Evolutionary conservation across 2,329 filamentous ascomycete genomes (phyloP).

Genomic region (Aureobasidium musti): DNA sequence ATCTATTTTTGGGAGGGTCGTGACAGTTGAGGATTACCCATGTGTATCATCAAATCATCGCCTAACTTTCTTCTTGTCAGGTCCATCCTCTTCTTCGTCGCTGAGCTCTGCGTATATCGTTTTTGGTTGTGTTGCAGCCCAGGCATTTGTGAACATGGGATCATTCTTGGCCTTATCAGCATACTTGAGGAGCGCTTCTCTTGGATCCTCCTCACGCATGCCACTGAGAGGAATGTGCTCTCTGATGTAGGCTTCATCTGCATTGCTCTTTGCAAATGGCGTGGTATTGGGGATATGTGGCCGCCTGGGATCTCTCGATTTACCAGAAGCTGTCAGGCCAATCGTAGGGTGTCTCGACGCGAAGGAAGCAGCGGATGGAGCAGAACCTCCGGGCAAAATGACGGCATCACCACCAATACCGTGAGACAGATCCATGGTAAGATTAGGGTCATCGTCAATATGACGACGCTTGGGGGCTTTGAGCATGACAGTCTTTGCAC

Average conservation of each 20-base stretch:
- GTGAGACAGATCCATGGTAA: conserved; percentile 79
- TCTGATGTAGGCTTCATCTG: conserved; percentile 85
- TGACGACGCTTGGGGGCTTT: conserved; percentile 93
- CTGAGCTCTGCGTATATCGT: conserved; percentile 88
- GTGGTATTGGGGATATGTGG: conserved; percentile 84
- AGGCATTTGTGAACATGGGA: conserved; percentile 91
- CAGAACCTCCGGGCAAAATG: conserved; percentile 56
- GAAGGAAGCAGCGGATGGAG: conserved; percentile 48
- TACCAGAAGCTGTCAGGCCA: conserved; percentile 76
- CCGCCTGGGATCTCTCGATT: conserved; percentile 74
- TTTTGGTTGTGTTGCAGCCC: conserved; percentile 87
- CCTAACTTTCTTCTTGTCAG: conserved; percentile 61
- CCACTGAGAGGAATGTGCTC: conserved; percentile 84
- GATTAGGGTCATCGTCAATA: conserved; percentile 85
- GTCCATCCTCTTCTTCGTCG: conserved; percentile 74
- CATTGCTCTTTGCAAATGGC: conserved; percentile 86
- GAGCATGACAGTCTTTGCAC: conserved; percentile 86
- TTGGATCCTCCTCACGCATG: conserved; percentile 94
- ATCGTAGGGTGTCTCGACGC: conserved; percentile 66
- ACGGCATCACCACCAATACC: conserved; percentile 84
- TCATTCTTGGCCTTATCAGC: conserved; percentile 90
- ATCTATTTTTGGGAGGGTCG: background rate
- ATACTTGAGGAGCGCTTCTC: conserved; percentile 92
- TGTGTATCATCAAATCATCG: conserved; percentile 17
- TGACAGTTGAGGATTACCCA: background rate